Base-by-base conservation (phyloP, 1,284 basidiomycete species). In the Ceratobasidium sp. region DNA sequence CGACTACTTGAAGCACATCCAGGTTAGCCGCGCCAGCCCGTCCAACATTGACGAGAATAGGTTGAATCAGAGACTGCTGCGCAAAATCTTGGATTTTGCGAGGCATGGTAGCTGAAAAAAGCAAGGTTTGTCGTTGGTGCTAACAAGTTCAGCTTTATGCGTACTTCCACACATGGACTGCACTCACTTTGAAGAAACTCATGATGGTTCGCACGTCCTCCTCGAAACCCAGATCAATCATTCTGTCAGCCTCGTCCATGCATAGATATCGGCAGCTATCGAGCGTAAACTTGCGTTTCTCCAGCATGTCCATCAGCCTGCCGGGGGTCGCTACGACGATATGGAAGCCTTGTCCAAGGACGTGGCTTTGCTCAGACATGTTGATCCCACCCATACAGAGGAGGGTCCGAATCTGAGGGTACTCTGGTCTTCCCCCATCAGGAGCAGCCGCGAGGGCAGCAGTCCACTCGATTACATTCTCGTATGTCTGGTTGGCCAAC, bases 71-170 rank as follows among this genome's bases (percentile, higher is more conserved):
- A 0, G 96, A 97, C 78, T 96, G 93, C 76, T 96, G 93, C 0
- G 97, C 97, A 80, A 99, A 99, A 78, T 98, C 97, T 80, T 98
- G 96, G 73, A 99, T 99, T 79, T 98, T 98, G 67, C 93, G 87
- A 1, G 97, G 97, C 97, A 99, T 99, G 0, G 97, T 99, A 0
- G 97, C 97, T 0, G 96, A 98, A 80, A 99, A 99, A 16, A 99
- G 85, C 0, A 99, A 85, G 0, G 97, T 99, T 83, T 99, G 97
- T 2, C 97, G 88, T 86, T 99, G 97, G 75, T 92, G 88, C 92
- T 95, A 23, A 34, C 46, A 39, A 50, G n/a, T 41, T 34, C 12
- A 9, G 36, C 52, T 23, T 32, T 39, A 30, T 21, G 26, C 16
- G n/a, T 28, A 34, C 3, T 50, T 3, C 10, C 48, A 58, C 6